These are phyloP conservation scores for Tetraselmis chui DNA, from an alignment of 139 green algal species.

Conservation along the genomic window DNA sequence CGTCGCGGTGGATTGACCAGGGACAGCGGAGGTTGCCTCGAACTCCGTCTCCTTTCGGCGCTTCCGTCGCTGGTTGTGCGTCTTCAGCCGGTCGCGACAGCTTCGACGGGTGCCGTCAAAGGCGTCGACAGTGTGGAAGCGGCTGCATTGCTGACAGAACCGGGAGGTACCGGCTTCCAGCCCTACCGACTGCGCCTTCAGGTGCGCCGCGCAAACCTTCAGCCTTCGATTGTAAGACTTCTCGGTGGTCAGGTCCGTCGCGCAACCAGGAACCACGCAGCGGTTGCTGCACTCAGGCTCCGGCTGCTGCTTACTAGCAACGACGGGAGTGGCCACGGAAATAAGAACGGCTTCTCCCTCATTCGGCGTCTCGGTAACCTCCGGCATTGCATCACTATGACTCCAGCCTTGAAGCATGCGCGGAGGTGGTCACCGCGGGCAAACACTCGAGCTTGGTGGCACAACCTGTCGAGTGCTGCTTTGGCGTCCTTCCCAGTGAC, in stretches of 20 bases:
- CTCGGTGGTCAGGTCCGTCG: background rate
- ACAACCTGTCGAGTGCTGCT: too few relatives aligned
- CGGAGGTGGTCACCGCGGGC: too few relatives aligned
- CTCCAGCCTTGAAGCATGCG: too few relatives aligned
- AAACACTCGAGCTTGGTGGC: too few relatives aligned
- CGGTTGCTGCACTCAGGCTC: background rate
- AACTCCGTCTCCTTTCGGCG: background rate
- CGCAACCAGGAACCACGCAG: background rate
- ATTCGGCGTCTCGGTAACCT: too few relatives aligned
- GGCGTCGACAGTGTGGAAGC: slow-evolving; percentile 24
- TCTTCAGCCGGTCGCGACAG: slow-evolving; percentile 41
- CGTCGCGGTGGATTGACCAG: too few relatives aligned
- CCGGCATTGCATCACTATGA: too few relatives aligned
- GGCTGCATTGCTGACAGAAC: slow-evolving; percentile 17
- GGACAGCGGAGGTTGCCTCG: too few relatives aligned
- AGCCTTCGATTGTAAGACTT: background rate
- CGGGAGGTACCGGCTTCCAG: background rate
- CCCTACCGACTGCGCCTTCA: background rate
- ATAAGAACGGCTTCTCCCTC: too few relatives aligned
- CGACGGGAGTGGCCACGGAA: too few relatives aligned
- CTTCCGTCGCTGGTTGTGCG: slow-evolving; percentile 48
- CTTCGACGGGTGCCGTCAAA: slow-evolving; percentile 38
- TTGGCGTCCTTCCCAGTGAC: too few relatives aligned
- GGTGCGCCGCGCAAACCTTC: background rate
- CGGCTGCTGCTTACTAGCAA: too few relatives aligned